Conservation (phyloP, 495 filamentous ascomycete genomes). For the Penicillium coffeae region DNA sequence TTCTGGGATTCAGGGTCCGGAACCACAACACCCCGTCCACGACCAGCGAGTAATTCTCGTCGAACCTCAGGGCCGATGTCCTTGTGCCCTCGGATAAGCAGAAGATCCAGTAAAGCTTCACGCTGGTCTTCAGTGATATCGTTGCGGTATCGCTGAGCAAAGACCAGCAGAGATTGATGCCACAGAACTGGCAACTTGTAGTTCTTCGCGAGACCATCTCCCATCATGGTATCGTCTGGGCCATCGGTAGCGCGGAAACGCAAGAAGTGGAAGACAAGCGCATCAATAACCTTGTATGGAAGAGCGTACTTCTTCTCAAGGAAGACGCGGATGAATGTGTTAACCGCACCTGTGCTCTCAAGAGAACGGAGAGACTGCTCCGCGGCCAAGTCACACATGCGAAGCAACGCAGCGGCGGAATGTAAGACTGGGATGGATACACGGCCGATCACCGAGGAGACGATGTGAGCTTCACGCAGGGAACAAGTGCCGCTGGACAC, state of each 20-base stretch:
- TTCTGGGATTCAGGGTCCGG: conserved; percentile 55
- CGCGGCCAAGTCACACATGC: conserved; percentile 88
- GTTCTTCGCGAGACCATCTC: conserved; percentile 40
- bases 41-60: conserved; percentile 82
- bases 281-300: conserved; percentile 90
- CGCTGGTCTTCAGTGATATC: conserved; percentile 91
- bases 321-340: conserved; percentile 86
- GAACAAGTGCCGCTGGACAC: conserved; percentile 75
- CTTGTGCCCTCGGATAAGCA: conserved; percentile 83
- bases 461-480: conserved; percentile 84
- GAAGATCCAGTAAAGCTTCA: conserved; percentile 83
- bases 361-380: conserved; percentile 72
- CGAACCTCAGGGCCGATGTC: conserved; percentile 87
- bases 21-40: conserved; percentile 75
- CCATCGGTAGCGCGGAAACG: conserved; percentile 66
- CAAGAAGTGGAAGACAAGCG: conserved; percentile 93
- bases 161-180: conserved; percentile 84
- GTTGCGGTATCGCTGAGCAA: conserved; percentile 91
- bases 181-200: conserved; percentile 78
- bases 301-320: conserved; percentile 97
- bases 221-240: conserved; percentile 45
- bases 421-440: conserved; percentile 85
- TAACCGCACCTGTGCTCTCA: conserved; percentile 79
- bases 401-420: conserved; percentile 85
- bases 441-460: conserved; percentile 75